Conservation (phyloP, 2,329 filamentous ascomycete genomes). For the Pseudogymnoascus sp. region DNA sequence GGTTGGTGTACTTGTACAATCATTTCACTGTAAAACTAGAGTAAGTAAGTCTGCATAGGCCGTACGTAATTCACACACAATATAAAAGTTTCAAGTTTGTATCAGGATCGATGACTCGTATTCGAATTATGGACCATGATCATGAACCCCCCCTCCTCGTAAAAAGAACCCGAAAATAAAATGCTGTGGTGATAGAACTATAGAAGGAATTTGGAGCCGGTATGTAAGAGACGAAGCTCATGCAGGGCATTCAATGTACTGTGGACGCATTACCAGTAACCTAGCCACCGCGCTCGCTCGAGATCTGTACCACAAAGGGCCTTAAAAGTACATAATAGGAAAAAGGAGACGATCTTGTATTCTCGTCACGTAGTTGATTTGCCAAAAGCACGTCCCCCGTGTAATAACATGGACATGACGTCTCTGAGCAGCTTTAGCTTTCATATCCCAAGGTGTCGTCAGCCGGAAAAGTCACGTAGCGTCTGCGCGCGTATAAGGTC, state of each 20-base stretch:
- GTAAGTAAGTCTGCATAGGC: neutral
- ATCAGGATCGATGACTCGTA: slow-evolving; percentile 8
- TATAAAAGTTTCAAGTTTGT: neutral
- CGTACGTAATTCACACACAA: neutral
- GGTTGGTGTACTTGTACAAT: neutral
- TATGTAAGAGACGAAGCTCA: neutral
- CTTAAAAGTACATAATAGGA: slow-evolving; percentile 7
- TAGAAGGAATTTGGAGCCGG: neutral
- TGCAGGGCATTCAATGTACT: slow-evolving; percentile 1
- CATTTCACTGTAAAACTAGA: neutral
- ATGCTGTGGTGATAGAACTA: neutral
- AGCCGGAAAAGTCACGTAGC: neutral
- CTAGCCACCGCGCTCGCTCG: neutral
- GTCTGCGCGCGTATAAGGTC: slow-evolving; percentile 3
- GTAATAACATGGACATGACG: neutral
- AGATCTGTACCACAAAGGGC: neutral
- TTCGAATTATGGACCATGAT: slow-evolving; percentile 6
- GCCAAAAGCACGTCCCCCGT: neutral
- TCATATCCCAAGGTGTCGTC: neutral
- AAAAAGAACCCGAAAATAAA: neutral
- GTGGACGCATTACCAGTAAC: slow-evolving; percentile 6
- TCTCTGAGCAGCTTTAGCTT: neutral
- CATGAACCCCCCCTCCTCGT: slow-evolving; percentile 1
- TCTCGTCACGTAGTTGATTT: neutral
- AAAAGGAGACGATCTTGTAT: neutral